Evolutionary conservation across 2,329 filamentous ascomycete genomes (phyloP).

Genomic region (Trichophyton rubrum): DNA sequence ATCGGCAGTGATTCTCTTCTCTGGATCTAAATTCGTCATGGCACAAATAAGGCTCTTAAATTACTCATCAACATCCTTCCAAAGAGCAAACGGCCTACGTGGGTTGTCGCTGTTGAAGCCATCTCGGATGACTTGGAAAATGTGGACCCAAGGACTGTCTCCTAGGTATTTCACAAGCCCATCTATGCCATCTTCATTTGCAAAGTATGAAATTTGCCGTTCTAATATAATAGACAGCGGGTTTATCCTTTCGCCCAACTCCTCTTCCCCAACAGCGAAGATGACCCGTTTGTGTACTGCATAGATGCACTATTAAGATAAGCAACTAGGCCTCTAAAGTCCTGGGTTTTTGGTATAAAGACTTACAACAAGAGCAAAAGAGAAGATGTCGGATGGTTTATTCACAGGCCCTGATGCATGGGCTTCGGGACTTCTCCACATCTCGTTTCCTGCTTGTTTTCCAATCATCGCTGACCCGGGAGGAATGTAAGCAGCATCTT

Average conservation of each 20-base stretch:
- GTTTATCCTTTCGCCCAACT: slow-evolving; percentile 23
- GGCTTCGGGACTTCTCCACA: slow-evolving; percentile 23
- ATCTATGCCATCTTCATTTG: slow-evolving; percentile 31
- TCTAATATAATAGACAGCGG: slow-evolving; percentile 32
- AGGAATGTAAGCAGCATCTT: slow-evolving; percentile 12
- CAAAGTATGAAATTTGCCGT: slow-evolving; percentile 39
- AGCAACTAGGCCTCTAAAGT: neutral
- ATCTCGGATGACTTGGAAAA: slow-evolving; percentile 28
- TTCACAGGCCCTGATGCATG: slow-evolving; percentile 17
- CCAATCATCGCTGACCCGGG: slow-evolving; percentile 11
- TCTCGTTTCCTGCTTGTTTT: slow-evolving; percentile 16
- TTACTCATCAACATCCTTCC: slow-evolving; percentile 26
- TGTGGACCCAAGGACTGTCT: slow-evolving; percentile 27
- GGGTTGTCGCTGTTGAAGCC: slow-evolving; percentile 34
- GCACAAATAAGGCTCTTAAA: slow-evolving; percentile 21
- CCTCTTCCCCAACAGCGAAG: slow-evolving; percentile 26
- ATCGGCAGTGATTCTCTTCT: slow-evolving; percentile 21
- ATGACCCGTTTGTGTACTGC: slow-evolving; percentile 32
- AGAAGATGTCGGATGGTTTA: slow-evolving; percentile 16
- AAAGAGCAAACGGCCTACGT: slow-evolving; percentile 31
- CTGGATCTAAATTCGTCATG: slow-evolving; percentile 25
- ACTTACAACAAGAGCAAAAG: slow-evolving; percentile 12
- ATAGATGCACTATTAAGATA: slow-evolving; percentile 30
- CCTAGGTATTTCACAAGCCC: slow-evolving; percentile 34
- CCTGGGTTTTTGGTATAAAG: neutral